Conservation (phyloP, 306 rosid genomes). For the Cyclanthera cordifolia region DNA sequence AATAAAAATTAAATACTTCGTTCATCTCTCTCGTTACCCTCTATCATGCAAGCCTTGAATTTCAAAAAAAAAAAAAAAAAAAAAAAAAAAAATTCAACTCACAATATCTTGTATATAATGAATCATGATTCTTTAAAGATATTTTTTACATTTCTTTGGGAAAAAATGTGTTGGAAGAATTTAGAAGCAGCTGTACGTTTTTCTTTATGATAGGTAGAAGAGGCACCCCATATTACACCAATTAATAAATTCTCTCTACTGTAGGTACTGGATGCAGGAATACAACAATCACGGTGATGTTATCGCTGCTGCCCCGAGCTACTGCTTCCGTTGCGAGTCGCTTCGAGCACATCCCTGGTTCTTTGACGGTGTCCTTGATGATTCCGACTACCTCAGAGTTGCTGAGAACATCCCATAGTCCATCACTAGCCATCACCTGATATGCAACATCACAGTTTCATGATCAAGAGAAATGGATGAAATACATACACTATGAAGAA, state of each 20-base stretch:
- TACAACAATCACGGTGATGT: conserved; percentile 70
- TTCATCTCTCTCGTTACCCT: not conserved
- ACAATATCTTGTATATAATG: not conserved
- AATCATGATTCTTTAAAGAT: not conserved
- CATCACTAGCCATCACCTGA: conserved; percentile 94
- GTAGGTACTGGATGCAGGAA: conserved; percentile 69
- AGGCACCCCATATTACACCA: not conserved
- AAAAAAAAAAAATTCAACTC: not conserved
- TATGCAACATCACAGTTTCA: not conserved
- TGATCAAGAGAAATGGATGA: not conserved
- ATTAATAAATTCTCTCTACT: conserved; percentile 79
- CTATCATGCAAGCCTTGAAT: not conserved
- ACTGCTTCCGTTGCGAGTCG: conserved; percentile 84
- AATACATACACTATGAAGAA: not conserved
- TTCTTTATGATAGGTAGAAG: not conserved
- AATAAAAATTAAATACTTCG: not conserved
- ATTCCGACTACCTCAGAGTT: conserved; percentile 51
- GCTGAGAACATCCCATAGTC: conserved; percentile 81
- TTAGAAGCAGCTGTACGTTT: not conserved
- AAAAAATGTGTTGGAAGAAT: not conserved
- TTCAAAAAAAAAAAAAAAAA: too few relatives aligned
- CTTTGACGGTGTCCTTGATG: conserved; percentile 74
- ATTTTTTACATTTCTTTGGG: not conserved
- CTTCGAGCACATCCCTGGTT: conserved; percentile 89
- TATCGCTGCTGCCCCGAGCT: conserved; percentile 83